A percentile compares a stretch with the other conserved stretches of the same genome.
These are phyloP conservation scores for Kuraishia piskuri DNA, from an alignment of 805 yeast species.

Conservation along the genomic window DNA sequence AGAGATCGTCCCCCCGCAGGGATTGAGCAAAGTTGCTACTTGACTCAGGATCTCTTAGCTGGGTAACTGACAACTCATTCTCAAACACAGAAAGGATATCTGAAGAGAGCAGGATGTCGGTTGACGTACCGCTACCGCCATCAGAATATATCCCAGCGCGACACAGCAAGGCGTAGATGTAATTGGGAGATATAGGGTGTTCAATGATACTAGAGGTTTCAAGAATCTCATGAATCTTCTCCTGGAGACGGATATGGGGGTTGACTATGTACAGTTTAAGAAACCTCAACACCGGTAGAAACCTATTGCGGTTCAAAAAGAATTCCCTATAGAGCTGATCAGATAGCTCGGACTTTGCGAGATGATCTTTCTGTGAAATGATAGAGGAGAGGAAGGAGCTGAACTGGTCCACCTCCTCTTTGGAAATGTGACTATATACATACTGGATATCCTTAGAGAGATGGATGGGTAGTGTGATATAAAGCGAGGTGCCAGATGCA, in stretches of 20 bases:
- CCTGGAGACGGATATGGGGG: constrained; percentile 2
- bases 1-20: no score
- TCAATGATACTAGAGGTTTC: neutral
- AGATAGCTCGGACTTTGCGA: neutral
- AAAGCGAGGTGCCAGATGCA: neutral
- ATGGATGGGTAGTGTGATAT: neutral
- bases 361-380: neutral
- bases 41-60: neutral
- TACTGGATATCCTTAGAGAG: neutral
- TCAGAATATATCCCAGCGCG: neutral
- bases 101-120: neutral
- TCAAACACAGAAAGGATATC: neutral
- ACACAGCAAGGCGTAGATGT: neutral
- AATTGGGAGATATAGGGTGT: neutral
- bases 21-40: no score
- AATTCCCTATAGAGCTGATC: neutral
- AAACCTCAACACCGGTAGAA: neutral
- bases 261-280: neutral
- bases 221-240: neutral
- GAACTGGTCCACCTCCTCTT: neutral
- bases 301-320: neutral
- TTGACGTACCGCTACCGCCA: neutral
- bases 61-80: neutral
- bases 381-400: neutral
- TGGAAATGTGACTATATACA: neutral